Conservation (phyloP, 768 basidiomycete genomes). For the Cystobasidium tubakii region DNA sequence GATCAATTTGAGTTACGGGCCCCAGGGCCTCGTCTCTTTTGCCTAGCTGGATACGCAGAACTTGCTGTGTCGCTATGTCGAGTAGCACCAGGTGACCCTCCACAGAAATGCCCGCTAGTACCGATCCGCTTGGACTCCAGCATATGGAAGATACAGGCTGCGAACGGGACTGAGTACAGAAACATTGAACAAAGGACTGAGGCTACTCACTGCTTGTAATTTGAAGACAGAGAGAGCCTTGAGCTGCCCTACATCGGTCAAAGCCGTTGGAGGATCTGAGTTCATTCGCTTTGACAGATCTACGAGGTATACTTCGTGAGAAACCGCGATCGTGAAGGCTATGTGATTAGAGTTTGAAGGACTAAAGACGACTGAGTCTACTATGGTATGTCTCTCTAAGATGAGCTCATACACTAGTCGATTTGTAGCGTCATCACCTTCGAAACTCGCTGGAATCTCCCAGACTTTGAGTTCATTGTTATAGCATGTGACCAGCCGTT, state of each 20-base stretch:
- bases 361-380: not conserved
- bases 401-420: not conserved
- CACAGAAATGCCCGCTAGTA: not conserved
- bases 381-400: not conserved
- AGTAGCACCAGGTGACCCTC: not conserved
- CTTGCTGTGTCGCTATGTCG: not conserved
- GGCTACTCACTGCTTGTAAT: not conserved
- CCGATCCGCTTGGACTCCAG: not conserved
- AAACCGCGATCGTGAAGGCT: not conserved
- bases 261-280: no score
- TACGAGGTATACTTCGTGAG: not conserved
- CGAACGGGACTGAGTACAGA: not conserved
- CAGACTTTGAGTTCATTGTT: slow-evolving; percentile 6
- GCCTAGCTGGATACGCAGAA: not conserved
- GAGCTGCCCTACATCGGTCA: not conserved
- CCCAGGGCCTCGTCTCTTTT: not conserved
- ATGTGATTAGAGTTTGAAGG: not conserved
- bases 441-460: slow-evolving; percentile 14
- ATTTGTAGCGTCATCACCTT: slow-evolving; percentile 10
- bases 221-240: not conserved
- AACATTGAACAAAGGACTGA: no score
- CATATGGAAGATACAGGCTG: not conserved
- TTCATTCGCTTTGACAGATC: not conserved
- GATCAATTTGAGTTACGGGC: not conserved
- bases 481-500: not conserved